phyloP scores from a whole-genome alignment of 2,329 filamentous ascomycete species.

The Penicillium sp. region DNA sequence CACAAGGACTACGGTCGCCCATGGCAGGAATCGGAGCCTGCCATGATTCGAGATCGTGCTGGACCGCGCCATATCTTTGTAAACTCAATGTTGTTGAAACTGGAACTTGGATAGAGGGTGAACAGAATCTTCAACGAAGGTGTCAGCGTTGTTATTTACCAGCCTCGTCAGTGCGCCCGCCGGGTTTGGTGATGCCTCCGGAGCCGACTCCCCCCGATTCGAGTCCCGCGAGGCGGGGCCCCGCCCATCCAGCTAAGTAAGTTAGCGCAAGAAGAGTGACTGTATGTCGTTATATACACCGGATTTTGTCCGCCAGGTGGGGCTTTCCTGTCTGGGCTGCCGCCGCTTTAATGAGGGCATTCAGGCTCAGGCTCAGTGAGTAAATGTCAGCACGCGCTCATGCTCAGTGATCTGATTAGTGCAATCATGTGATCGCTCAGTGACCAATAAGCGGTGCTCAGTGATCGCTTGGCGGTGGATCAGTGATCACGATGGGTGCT shows the following conservation, averaged over 20 bases:
- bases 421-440: too few relatives aligned
- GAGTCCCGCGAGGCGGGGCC: not conserved
- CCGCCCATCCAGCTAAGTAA: not conserved
- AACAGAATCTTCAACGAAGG: not conserved
- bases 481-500: too few relatives aligned
- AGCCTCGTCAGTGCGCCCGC: not conserved
- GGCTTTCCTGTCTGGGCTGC: too few relatives aligned
- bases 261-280: not conserved
- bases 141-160: too few relatives aligned
- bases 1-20: not conserved
- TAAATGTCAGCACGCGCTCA: too few relatives aligned
- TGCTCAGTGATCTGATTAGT: too few relatives aligned
- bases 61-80: not conserved
- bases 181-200: not conserved
- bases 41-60: not conserved
- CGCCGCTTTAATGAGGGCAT: too few relatives aligned
- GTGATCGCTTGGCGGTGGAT: too few relatives aligned
- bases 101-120: not conserved
- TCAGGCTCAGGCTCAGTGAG: too few relatives aligned
- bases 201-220: not conserved
- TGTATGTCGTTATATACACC: too few relatives aligned
- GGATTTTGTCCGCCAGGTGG: too few relatives aligned
- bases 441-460: too few relatives aligned
- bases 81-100: not conserved
- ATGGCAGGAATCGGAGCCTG: not conserved